These are phyloP conservation scores for Saccharomycopsis crataegensis DNA, from an alignment of 1,139 yeast species.

Conservation along the genomic window DNA sequence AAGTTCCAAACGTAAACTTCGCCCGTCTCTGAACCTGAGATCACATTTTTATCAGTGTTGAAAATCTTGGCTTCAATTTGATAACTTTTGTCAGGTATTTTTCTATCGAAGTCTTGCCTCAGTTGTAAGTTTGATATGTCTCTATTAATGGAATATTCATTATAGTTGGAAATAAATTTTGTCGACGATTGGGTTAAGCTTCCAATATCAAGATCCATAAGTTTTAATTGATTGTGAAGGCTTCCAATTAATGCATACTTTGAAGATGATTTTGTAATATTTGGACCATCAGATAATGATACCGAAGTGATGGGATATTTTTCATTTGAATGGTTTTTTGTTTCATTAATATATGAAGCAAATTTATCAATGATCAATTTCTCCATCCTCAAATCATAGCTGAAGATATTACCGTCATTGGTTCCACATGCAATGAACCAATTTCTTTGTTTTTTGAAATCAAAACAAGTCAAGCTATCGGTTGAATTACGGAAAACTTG, in stretches of 20 bases:
- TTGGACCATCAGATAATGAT: neutral
- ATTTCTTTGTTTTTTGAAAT: neutral
- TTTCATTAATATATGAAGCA: neutral
- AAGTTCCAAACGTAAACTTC: conserved; percentile 16
- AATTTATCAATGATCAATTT: conserved; percentile 9
- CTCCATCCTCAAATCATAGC: conserved; percentile 11
- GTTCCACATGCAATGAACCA: conserved; percentile 16
- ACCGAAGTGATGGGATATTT: conserved; percentile 5
- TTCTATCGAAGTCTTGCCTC: conserved; percentile 2
- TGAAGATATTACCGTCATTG: conserved; percentile 9
- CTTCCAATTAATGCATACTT: conserved; percentile 10
- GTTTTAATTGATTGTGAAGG: neutral
- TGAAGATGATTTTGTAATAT: neutral
- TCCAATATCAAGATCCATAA: neutral
- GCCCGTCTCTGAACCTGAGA: conserved; percentile 18
- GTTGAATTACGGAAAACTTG: conserved; percentile 10
- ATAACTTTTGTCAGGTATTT: conserved; percentile 3
- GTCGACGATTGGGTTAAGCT: neutral
- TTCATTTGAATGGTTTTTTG: neutral
- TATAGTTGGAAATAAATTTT: conserved; percentile 5
- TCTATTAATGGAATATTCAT: conserved; percentile 1
- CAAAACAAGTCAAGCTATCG: conserved; percentile 12
- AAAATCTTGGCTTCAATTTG: conserved; percentile 5
- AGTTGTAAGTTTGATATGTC: neutral
- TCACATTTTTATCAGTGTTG: neutral